Conservation (phyloP, 176 grass and related monocot genomes). For the Musa acuminata region DNA sequence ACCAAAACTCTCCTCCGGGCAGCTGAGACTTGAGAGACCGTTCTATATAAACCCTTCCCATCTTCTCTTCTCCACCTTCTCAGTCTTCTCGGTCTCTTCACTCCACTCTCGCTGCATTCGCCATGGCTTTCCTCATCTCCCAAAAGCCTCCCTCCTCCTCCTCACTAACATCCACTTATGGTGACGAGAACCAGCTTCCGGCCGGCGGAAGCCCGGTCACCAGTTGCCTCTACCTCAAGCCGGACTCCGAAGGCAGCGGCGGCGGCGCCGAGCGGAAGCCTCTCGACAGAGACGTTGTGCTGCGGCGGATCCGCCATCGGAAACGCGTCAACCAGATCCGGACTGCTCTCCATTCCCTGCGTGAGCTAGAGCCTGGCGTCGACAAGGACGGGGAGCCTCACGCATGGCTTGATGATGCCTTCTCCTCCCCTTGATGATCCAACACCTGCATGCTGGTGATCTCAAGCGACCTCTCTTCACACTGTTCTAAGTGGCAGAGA, state of each 20-base stretch:
- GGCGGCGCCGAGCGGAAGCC: constrained; percentile 14
- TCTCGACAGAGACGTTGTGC: constrained; percentile 53
- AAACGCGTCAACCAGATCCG: constrained; percentile 33
- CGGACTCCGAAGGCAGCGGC: neutral
- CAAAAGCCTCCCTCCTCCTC: constrained; percentile 13
- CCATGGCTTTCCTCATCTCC: constrained; percentile 40
- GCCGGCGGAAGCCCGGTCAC: constrained; percentile 17
- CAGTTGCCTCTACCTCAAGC: constrained; percentile 38
- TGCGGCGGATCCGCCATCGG: constrained; percentile 64
- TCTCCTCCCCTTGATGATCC: constrained; percentile 45
- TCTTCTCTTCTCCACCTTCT: no score
- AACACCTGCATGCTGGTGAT: no score
- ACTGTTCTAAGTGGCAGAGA: no score
- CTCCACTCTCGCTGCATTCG: no score
- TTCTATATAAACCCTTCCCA: no score
- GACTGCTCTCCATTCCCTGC: constrained; percentile 28
- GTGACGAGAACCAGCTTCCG: neutral
- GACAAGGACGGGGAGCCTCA: constrained; percentile 13
- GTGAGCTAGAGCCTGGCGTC: constrained; percentile 9
- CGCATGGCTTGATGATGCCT: constrained; percentile 53
- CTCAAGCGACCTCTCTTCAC: no score
- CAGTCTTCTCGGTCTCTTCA: no score
- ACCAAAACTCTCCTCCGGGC: no score
- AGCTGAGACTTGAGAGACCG: no score
- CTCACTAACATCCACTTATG: neutral